Evolutionary conservation across 352 stramenopile species (phyloP).

Genomic region (Elongisporangium prolatum): DNA sequence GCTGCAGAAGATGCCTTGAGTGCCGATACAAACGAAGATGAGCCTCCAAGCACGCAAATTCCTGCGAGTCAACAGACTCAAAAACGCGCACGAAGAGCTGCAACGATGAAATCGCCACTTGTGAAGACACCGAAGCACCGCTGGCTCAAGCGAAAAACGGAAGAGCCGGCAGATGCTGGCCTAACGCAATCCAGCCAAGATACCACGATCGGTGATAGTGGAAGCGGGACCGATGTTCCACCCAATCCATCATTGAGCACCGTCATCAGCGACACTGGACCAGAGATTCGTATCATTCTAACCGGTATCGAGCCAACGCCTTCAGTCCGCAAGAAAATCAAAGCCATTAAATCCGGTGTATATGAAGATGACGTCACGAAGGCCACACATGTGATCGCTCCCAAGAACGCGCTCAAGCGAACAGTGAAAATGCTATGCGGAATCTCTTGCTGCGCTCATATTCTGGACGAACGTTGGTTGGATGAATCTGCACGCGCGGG

Average conservation of each 20-base stretch:
- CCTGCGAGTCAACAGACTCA: background rate
- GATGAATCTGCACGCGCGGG: slow-evolving; percentile 29
- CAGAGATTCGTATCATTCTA: slow-evolving; percentile 39
- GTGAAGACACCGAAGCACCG: slow-evolving; percentile 31
- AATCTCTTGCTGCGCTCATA: slow-evolving; percentile 49
- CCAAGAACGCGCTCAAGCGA: slow-evolving; percentile 45
- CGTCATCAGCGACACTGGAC: background rate
- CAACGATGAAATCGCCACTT: slow-evolving; percentile 6
- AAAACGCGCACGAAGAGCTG: background rate
- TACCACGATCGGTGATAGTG: background rate
- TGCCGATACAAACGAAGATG: background rate
- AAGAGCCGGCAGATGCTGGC: slow-evolving; percentile 17
- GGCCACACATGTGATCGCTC: slow-evolving; percentile 49
- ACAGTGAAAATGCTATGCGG: slow-evolving; percentile 58
- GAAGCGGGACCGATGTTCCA: background rate
- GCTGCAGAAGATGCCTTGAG: background rate
- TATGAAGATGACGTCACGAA: slow-evolving; percentile 48
- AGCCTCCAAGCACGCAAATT: background rate
- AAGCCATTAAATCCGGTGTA: slow-evolving; percentile 23
- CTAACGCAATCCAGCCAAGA: slow-evolving; percentile 2
- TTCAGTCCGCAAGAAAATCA: slow-evolving; percentile 35
- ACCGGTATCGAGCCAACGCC: slow-evolving; percentile 44
- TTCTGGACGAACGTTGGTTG: slow-evolving; percentile 44
- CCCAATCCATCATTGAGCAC: background rate
- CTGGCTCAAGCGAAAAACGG: slow-evolving; percentile 32